Percentiles rank a stretch among this genome's conserved stretches.
Conservation (phyloP, 768 basidiomycete genomes). For the Tubosaeta sp. region DNA sequence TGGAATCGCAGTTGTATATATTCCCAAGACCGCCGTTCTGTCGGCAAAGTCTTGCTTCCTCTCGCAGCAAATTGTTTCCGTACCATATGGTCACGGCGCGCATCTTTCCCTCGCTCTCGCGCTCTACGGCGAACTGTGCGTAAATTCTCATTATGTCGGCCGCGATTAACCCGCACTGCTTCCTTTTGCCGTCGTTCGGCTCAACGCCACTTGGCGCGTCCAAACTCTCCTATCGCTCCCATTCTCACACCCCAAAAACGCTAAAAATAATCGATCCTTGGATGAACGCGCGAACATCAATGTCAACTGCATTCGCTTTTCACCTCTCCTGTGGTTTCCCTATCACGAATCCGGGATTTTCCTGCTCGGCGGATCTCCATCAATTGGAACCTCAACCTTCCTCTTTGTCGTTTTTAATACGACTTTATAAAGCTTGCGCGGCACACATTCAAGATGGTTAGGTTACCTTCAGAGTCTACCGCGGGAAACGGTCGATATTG, state of each 20-base stretch:
- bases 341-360: slow-evolving; percentile 25
- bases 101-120: slow-evolving; percentile 60
- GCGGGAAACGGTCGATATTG: slow-evolving; percentile 47
- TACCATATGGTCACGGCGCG: slow-evolving; percentile 54
- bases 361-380: slow-evolving; percentile 11
- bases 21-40: slow-evolving; percentile 59
- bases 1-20: slow-evolving; percentile 49
- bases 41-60: slow-evolving; percentile 56
- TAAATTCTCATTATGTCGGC: slow-evolving; percentile 6
- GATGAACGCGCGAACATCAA: slow-evolving; percentile 23
- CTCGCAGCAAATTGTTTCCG: slow-evolving; percentile 38
- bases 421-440: slow-evolving; percentile 41
- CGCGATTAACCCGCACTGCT: slow-evolving; percentile 6
- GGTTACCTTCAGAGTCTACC: slow-evolving; percentile 67
- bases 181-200: slow-evolving; percentile 9
- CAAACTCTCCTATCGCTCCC: background rate
- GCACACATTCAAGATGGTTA: slow-evolving; percentile 51
- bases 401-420: slow-evolving; percentile 4
- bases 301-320: slow-evolving; percentile 17
- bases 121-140: slow-evolving; percentile 63
- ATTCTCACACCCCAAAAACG: slow-evolving; percentile 11
- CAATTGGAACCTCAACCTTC: background rate
- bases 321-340: slow-evolving; percentile 9
- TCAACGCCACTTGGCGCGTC: slow-evolving; percentile 10
- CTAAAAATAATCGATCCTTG: slow-evolving; percentile 17